Conservation (phyloP, 176 grass and related monocot genomes). For the Olyra latifolia region DNA sequence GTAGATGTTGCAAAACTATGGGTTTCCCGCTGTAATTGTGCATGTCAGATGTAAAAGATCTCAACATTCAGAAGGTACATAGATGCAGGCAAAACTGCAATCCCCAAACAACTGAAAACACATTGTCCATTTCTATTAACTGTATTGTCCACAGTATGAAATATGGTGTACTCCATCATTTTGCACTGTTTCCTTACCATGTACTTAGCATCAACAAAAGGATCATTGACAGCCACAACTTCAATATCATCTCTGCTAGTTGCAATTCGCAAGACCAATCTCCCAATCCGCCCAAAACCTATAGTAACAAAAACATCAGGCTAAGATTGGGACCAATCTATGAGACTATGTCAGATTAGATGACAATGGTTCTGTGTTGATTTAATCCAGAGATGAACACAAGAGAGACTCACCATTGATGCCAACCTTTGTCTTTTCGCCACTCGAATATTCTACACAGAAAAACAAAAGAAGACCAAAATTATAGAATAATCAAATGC, state of each 20-base stretch:
- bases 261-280: constrained; percentile 89
- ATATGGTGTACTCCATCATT: not conserved
- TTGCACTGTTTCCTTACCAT: constrained; percentile 60
- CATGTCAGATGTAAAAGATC: not conserved
- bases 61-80: not conserved
- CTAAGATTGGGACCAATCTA: not conserved
- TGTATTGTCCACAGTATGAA: not conserved
- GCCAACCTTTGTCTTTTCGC: constrained; percentile 79
- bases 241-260: constrained; percentile 92
- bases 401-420: constrained; percentile 77
- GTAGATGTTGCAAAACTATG: not conserved
- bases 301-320: constrained; percentile 22
- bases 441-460: constrained; percentile 67
- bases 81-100: not conserved
- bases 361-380: not conserved
- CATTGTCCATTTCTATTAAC: not conserved
- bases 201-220: constrained; percentile 96
- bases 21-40: not conserved
- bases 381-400: not conserved
- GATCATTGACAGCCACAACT: constrained; percentile 98
- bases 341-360: not conserved
- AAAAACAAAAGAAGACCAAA: constrained; percentile 17
- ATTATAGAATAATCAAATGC: not conserved
- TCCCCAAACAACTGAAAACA: not conserved
- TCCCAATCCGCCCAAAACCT: constrained; percentile 97